Conservation (phyloP, 2,329 filamentous ascomycete genomes). For the Scedosporium boydii region DNA sequence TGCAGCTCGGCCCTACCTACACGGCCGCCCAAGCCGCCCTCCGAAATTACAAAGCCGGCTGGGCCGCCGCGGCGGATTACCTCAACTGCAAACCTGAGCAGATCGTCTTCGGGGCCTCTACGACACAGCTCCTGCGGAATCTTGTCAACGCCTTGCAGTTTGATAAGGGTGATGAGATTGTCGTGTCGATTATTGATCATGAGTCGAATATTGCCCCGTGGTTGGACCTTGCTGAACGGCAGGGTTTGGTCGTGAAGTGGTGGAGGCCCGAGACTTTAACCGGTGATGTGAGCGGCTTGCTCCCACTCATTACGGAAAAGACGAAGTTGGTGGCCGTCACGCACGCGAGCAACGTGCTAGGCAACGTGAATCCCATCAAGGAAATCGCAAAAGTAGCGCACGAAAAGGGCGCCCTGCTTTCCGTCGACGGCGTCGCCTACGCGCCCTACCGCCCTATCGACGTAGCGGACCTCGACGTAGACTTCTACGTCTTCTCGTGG, state of each 20-base stretch:
- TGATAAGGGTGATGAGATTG: constrained; percentile 51
- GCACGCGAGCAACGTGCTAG: constrained; percentile 65
- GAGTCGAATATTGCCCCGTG: constrained; percentile 70
- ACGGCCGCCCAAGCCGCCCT: constrained; percentile 49
- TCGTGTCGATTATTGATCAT: constrained; percentile 65
- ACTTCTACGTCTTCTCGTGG: constrained; percentile 74
- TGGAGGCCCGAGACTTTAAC: constrained; percentile 35
- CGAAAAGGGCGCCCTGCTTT: constrained; percentile 44
- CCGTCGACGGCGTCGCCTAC: constrained; percentile 68
- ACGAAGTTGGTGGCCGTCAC: constrained; percentile 66
- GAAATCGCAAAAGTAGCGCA: constrained; percentile 46
- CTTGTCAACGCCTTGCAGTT: constrained; percentile 44
- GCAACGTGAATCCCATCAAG: constrained; percentile 56
- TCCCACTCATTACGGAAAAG: constrained; percentile 47
- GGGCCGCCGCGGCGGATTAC: constrained; percentile 57
- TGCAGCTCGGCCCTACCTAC: constrained; percentile 68
- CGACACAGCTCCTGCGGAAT: constrained; percentile 69
- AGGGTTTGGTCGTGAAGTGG: constrained; percentile 57
- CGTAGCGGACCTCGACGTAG: constrained; percentile 57
- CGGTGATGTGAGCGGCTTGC: constrained; percentile 43
- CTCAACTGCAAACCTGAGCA: constrained; percentile 59
- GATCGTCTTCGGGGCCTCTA: constrained; percentile 64
- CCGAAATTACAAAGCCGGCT: constrained; percentile 47
- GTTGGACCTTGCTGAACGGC: constrained; percentile 55
- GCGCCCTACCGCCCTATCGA: constrained; percentile 65